phyloP scores from a whole-genome alignment of 441 rosid genomes.

The Cnidoscolus chayamansa region DNA sequence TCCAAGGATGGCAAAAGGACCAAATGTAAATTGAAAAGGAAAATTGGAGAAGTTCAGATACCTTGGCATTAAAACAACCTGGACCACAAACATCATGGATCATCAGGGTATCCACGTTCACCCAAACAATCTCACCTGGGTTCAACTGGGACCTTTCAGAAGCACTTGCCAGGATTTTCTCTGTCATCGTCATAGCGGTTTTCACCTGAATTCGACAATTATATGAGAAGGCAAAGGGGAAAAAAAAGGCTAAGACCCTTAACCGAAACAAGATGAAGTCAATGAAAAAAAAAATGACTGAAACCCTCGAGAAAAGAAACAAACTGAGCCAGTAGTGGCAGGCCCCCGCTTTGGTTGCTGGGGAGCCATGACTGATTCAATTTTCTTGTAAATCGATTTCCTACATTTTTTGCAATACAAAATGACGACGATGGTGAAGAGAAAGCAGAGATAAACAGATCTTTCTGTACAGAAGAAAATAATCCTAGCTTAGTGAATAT shows the following conservation, averaged over 20 bases:
- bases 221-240: neutral
- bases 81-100: slow-evolving; percentile 96
- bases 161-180: slow-evolving; percentile 81
- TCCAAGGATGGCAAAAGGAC: neutral
- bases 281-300: neutral
- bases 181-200: slow-evolving; percentile 86
- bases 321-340: slow-evolving; percentile 69
- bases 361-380: too few species aligned
- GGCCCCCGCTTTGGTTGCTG: too few species aligned
- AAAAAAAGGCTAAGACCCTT: neutral
- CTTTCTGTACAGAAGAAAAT: too few species aligned
- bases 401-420: too few species aligned
- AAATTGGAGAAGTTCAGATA: neutral
- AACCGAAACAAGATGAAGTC: neutral
- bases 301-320: slow-evolving; percentile 13
- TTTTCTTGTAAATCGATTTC: too few species aligned
- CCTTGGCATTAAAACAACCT: slow-evolving; percentile 87
- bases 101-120: slow-evolving; percentile 82
- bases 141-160: slow-evolving; percentile 58
- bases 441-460: neutral
- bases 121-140: slow-evolving; percentile 96
- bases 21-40: neutral
- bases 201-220: slow-evolving; percentile 49
- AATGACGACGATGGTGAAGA: too few species aligned
- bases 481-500: too few species aligned